Percentiles rank a stretch among this genome's conserved stretches.
Evolutionary conservation across 75 land plant genomes (phyloP).

Genomic region (Sequoiadendron giganteum): DNA sequence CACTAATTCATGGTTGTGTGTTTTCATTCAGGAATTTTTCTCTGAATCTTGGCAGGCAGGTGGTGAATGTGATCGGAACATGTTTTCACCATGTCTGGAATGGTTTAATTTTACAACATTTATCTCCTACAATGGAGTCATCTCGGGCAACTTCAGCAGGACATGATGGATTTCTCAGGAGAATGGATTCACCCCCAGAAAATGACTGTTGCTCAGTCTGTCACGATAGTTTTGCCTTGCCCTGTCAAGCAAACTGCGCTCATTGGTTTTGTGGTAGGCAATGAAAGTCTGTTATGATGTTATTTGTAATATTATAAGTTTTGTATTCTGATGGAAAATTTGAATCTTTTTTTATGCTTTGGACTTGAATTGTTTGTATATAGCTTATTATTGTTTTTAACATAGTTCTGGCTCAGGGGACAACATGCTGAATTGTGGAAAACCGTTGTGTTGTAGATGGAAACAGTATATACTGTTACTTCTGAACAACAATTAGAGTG

Average conservation of each 20-base stretch:
- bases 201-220: slow-evolving; percentile 81
- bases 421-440: not conserved
- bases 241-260: slow-evolving; percentile 92
- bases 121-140: not conserved
- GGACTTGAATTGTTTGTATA: not conserved
- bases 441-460: not conserved
- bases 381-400: not conserved
- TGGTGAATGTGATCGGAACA: not conserved
- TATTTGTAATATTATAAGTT: not conserved
- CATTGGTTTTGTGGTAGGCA: slow-evolving; percentile 95
- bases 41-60: not conserved
- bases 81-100: not conserved
- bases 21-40: not conserved
- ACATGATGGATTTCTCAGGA: not conserved
- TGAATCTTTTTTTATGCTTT: not conserved
- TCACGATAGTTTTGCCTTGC: slow-evolving; percentile 57
- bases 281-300: not conserved
- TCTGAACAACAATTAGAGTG: not conserved
- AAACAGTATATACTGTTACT: not conserved
- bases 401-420: not conserved
- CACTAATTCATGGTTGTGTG: not conserved
- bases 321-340: not conserved
- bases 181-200: slow-evolving; percentile 64
- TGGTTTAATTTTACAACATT: not conserved
- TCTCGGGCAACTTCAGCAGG: not conserved